Evolutionary conservation across 371 early-diverging fungal species (phyloP).

Genomic region (Quaeritorhiza haematococci): DNA sequence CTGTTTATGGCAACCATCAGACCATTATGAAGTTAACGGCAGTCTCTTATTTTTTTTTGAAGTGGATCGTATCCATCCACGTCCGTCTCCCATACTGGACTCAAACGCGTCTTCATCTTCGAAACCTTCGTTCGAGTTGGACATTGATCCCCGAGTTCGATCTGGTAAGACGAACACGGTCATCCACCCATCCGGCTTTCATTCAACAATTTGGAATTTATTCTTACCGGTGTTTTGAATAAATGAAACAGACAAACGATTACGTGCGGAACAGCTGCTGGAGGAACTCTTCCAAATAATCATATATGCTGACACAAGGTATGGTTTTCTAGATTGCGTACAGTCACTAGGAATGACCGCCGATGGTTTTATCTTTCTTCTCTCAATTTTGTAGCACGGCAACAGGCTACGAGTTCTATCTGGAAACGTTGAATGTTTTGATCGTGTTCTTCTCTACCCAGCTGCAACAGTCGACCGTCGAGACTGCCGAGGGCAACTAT

Average conservation of each 20-base stretch:
- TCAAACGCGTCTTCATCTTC: no score
- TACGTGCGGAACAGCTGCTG: conserved; percentile 54
- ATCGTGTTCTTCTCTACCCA: conserved; percentile 63
- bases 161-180: no score
- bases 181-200: no score
- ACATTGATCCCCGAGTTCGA: no score
- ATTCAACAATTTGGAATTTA: no score
- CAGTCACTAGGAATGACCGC: neutral
- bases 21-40: neutral
- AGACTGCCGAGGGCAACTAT: conserved; percentile 45
- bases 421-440: conserved; percentile 59
- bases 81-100: neutral
- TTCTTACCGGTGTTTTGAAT: no score
- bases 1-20: no score
- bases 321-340: conserved; percentile 10
- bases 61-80: neutral
- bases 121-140: no score
- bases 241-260: conserved; percentile 30
- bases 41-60: neutral
- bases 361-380: neutral
- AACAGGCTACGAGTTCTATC: conserved; percentile 65
- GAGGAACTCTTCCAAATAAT: conserved; percentile 54
- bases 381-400: conserved; percentile 33
- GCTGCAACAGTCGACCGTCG: conserved; percentile 41
- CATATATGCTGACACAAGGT: conserved; percentile 61